Base-by-base conservation (phyloP, 2,329 filamentous ascomycete genomes). In the Scopulariopsis brevicaulis region DNA sequence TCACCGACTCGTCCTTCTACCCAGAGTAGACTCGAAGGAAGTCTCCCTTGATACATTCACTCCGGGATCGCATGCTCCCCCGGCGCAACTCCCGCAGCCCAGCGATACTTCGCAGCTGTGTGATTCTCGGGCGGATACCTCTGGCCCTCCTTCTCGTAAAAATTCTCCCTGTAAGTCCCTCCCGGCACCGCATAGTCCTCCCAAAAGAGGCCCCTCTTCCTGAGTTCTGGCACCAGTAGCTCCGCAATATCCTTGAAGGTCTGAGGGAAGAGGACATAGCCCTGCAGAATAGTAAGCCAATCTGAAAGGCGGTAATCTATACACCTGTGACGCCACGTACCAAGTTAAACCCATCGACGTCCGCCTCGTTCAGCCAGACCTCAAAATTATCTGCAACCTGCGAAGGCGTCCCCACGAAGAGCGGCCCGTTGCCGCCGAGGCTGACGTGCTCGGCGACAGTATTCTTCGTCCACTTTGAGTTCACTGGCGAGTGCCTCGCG, bases 301-400 rank as follows among this genome's bases (percentile, higher is more conserved):
- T n/a, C n/a, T n/a, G n/a, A n/a, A n/a, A n/a, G n/a, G n/a, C n/a
- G n/a, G n/a, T n/a, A n/a, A 3, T 8, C 48, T 22, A 6, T 14
- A 8, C 2, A 6, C 22, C n/a, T 5, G n/a, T n/a, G 12, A 2
- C 48, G 69, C 80, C 72, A 55, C 37, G 25, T 66, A 84, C 84
- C 67, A 90, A 78, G 65, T 90, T 90, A 70, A 90, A 90, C 0
- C 86, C 86, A 65, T 90, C 86, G 1, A 90, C 79, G 62, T 88
- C 86, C 0, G 83, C 85, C 66, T 88, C 85, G 6, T 73, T 65
- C 0, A 89, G 74, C 86, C 86, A 90, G 0, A 74, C 69, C 69
- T 90, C 83, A 58, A 90, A 74, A 51, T 79, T 77, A 65, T 90
- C 85, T 0, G 84, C 86, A 1, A 89, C 84, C 62, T 82, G 79